Evolutionary conservation across 306 rosid species (phyloP), one percentile per base, ranked within the genome.

Genomic region (Dryas octopetala): DNA sequence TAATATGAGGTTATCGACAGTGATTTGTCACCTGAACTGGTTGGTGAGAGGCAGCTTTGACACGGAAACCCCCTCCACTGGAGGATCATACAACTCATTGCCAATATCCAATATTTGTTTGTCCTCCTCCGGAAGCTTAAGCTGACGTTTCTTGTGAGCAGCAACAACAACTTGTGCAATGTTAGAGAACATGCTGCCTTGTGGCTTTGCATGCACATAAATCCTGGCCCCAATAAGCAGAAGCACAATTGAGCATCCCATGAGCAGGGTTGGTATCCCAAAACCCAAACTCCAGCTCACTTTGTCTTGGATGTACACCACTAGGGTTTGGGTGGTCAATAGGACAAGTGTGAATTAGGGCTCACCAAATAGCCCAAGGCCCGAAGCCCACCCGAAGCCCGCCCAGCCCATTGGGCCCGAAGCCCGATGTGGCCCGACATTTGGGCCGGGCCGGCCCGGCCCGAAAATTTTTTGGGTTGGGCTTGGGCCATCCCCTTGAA

Each of bases 201-300:
- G 85, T 16, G 91, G 74, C 75, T 80, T 81, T 0, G 59, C 86
- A 74, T 84, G 76, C 43, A 85, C 84, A 7, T 91, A 91, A 10
- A 88, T n/a, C 60, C 53, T 81, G 10, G 55, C 47, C 5, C 97
- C 97, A 9, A 79, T 5, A 7, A 89, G 52, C 76, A 86, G 87
- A 64, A 86, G 58, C 51, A 86, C 48, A 40, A 91, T 84, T 9
- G 97, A 82, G 23, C 68, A 71, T 6, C 76, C 62, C 96, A 89
- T 86, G 52, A 86, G 87, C 10, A 65, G 0, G 1, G 91, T 82
- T 0, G 91, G 97, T 12, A 89, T 70, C 13, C 78, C 97, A 72
- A 88, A 92, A 2, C 96, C 97, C 8, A 90, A 43, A 19, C 50
- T 82, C 97, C 97, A 92, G 74, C 97, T 92, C 4, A 92, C 44